These are phyloP conservation scores for Nyssa sinensis DNA, from an alignment of 148 eudicot genomes.

Conservation along the genomic window DNA sequence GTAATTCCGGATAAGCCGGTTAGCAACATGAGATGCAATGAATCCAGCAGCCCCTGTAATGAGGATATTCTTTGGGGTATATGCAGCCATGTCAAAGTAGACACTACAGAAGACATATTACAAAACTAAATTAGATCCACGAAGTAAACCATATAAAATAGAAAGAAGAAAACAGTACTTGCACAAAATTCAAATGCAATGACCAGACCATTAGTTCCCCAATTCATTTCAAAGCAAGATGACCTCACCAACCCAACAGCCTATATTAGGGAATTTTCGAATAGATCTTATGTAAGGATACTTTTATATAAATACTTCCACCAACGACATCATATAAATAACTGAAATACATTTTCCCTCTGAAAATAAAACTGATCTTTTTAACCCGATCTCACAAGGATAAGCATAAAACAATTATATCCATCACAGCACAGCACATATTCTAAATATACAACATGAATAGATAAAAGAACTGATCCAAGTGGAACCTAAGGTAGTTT, in stretches of 20 bases:
- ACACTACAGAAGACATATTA: slow-evolving; percentile 17
- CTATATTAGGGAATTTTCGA: neutral
- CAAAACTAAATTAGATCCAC: slow-evolving; percentile 9
- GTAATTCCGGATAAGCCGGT: slow-evolving; percentile 49
- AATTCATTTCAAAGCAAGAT: neutral
- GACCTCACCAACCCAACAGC: neutral
- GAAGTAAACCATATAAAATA: neutral
- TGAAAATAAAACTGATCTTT: neutral
- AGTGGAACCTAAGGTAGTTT: neutral
- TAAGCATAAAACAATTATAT: neutral
- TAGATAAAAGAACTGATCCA: neutral
- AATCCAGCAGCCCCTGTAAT: slow-evolving; percentile 72
- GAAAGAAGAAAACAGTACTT: neutral
- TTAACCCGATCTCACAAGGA: neutral
- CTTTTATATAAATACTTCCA: neutral
- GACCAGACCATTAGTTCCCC: neutral
- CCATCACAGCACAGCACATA: neutral
- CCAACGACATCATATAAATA: neutral
- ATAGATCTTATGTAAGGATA: neutral
- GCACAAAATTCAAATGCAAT: neutral
- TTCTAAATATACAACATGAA: neutral
- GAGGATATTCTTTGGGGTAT: slow-evolving; percentile 58
- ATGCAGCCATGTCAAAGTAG: slow-evolving; percentile 30
- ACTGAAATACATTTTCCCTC: neutral
- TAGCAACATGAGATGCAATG: slow-evolving; percentile 67